phyloP scores from a whole-genome alignment of 495 filamentous ascomycete species.

The Neurospora sp. region DNA sequence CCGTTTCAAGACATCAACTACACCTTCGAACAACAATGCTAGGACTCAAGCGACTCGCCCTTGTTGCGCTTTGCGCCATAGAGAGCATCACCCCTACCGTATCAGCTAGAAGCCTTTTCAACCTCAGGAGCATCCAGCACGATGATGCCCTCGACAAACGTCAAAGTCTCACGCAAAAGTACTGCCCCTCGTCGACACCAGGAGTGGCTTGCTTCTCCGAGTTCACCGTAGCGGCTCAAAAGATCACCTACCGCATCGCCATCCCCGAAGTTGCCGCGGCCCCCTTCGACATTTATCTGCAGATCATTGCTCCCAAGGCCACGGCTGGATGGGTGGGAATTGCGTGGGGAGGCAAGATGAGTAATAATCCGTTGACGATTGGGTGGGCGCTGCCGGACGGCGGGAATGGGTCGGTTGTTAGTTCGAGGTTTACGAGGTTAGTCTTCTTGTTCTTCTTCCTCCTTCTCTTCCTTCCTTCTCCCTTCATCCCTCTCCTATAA shows the following conservation, averaged over 20 bases:
- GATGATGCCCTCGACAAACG: conserved; percentile 6
- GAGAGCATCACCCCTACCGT: conserved; percentile 3
- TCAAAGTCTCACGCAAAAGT: conserved; percentile 17
- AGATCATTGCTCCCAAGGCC: conserved; percentile 30
- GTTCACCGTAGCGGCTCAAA: conserved; percentile 23
- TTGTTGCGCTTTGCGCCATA: conserved; percentile 11
- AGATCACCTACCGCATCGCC: conserved; percentile 36
- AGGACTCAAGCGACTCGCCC: conserved; percentile 5
- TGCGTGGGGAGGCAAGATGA: conserved; percentile 42
- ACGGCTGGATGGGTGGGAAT: conserved; percentile 36
- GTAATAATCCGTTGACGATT: conserved; percentile 37
- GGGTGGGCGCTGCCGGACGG: conserved; percentile 28
- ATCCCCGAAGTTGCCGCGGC: conserved; percentile 32
- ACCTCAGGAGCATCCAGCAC: background rate
- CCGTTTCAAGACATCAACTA: background rate
- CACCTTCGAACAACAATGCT: background rate
- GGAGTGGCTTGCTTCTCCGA: conserved; percentile 9
- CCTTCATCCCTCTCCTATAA: background rate
- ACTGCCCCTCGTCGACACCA: conserved; percentile 14
- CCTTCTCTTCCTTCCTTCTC: background rate
- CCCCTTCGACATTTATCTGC: conserved; percentile 38
- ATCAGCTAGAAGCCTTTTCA: background rate
- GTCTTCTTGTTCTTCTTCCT: conserved; percentile 1
- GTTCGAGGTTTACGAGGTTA: conserved; percentile 38
- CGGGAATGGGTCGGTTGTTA: conserved; percentile 26